Evolutionary conservation across 139 green algal genomes (phyloP), one percentile per base, ranked within the genome.

Genomic region (Chlorokybus atmophyticus): DNA sequence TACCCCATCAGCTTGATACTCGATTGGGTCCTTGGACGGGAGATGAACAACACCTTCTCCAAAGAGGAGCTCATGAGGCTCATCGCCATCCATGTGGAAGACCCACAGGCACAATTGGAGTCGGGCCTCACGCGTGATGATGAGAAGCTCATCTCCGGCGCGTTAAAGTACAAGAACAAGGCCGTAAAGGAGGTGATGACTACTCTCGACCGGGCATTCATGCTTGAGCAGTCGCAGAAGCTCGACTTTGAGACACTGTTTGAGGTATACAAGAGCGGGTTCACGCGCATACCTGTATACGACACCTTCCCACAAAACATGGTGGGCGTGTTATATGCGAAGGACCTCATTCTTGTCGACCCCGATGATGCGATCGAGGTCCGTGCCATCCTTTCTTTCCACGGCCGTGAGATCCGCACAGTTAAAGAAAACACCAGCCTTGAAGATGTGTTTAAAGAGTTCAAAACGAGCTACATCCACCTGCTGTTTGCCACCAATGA

Each of bases 141-240:
- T 61, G 59, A 83, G 19, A 55, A 29, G 39, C 67, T 87, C 50
- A 75, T 89, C 50, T 74, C 68, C 30, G 85, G 87, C 0, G 90
- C 82, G 5, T 66, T 97, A 29, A 86, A 96, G 30, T 83, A 83
- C 60, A 74, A 76, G 40, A 59, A 75, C 60, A 94, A 94, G 75
- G 83, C 66, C 0, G 87, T 86, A 0, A 29, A 42, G 28, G 48
- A 75, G n/a, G 74, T 77, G 27, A 93, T 94, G 82, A 97, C 89
- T 0, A 79, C 79, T 3, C 41, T 94, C 29, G 81, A 90, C 59
- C 91, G 92, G 79, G 83, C 75, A 25, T 82, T 75, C 63, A 82
- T 81, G 76, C 47, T 86, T 19, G 66, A 82, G 21, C 27, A 32
- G 14, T 44, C 49, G 5, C 47, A 42, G 4, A 44, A 55, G 8